Evolutionary conservation across 2,329 filamentous ascomycete genomes (phyloP).

Genomic region (Salinomyces thailandicus): DNA sequence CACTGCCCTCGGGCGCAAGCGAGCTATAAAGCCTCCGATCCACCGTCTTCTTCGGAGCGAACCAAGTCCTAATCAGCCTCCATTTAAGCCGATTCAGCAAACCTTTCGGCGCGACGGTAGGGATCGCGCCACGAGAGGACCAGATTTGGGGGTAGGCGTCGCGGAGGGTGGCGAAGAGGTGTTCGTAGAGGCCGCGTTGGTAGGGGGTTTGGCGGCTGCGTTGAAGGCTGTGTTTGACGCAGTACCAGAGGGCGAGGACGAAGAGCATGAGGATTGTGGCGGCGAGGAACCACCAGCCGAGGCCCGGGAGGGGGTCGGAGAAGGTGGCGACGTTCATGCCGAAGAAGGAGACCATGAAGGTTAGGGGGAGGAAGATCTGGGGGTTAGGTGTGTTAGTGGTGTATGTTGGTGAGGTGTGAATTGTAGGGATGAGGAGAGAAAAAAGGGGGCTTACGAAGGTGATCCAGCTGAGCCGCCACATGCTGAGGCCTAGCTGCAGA

Average conservation of each 20-base stretch:
- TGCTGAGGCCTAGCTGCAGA: constrained; percentile 38
- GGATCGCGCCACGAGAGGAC: constrained; percentile 37
- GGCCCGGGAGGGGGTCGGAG: constrained; percentile 27
- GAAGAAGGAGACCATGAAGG: constrained; percentile 40
- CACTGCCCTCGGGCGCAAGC: constrained; percentile 16
- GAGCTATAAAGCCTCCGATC: constrained; percentile 19
- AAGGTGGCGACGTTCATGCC: constrained; percentile 45
- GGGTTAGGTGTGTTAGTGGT: too few relatives aligned
- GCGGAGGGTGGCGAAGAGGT: constrained; percentile 39
- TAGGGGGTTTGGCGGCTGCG: constrained; percentile 35
- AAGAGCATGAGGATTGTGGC: constrained; percentile 36
- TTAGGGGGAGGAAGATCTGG: constrained; percentile 59
- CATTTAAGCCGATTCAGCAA: constrained; percentile 35
- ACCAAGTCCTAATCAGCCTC: constrained; percentile 39
- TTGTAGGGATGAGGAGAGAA: too few relatives aligned
- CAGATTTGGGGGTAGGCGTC: constrained; percentile 38
- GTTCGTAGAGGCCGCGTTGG: constrained; percentile 41
- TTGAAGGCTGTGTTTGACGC: constrained; percentile 37
- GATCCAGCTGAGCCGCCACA: constrained; percentile 52
- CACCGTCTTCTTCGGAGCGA: constrained; percentile 33
- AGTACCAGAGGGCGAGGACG: constrained; percentile 39
- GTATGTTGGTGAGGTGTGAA: too few relatives aligned
- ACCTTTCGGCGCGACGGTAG: constrained; percentile 31
- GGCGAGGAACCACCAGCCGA: constrained; percentile 43
- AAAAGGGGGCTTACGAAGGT: too few relatives aligned